Conservation (phyloP, 768 basidiomycete genomes). For the Coprinopsis strossmayeri region DNA sequence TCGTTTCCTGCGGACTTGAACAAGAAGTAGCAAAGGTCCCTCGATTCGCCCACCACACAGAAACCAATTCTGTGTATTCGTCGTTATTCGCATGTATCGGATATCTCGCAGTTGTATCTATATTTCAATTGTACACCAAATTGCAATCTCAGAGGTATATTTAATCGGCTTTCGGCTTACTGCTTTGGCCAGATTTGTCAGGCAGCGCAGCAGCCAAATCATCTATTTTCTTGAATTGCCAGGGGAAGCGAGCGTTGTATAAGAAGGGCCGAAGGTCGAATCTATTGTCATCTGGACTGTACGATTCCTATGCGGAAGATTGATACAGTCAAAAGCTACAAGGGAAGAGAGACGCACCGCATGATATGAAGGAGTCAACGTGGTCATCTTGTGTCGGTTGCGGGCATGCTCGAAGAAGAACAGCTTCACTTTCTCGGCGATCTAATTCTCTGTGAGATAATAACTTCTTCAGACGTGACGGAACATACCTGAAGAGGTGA, state of each 20-base stretch:
- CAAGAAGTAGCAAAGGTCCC: too few relatives aligned
- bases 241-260: slow-evolving; percentile 90
- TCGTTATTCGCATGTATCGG: neutral
- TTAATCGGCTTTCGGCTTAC: neutral
- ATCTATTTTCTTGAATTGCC: slow-evolving; percentile 97
- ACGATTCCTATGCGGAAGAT: slow-evolving; percentile 65
- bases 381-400: slow-evolving; percentile 99
- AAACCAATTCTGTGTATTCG: too few relatives aligned
- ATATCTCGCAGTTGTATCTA: slow-evolving; percentile 16
- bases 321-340: neutral
- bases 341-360: slow-evolving; percentile 66
- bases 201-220: slow-evolving; percentile 72
- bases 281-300: slow-evolving; percentile 94
- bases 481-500: slow-evolving; percentile 69
- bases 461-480: neutral
- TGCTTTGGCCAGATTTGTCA: slow-evolving; percentile 42
- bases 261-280: slow-evolving; percentile 96
- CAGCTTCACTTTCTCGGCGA: slow-evolving; percentile 93
- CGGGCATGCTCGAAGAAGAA: slow-evolving; percentile 97
- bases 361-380: slow-evolving; percentile 88
- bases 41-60: too few relatives aligned
- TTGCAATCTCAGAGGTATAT: neutral
- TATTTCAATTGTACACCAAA: slow-evolving; percentile 7
- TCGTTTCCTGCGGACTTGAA: slow-evolving; percentile 57
- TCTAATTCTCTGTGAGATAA: slow-evolving; percentile 37